A percentile compares a stretch with the other conserved stretches of the same genome.
Evolutionary conservation across 2,329 filamentous ascomycete species (phyloP).

Genomic region (Ophiostoma piceae): DNA sequence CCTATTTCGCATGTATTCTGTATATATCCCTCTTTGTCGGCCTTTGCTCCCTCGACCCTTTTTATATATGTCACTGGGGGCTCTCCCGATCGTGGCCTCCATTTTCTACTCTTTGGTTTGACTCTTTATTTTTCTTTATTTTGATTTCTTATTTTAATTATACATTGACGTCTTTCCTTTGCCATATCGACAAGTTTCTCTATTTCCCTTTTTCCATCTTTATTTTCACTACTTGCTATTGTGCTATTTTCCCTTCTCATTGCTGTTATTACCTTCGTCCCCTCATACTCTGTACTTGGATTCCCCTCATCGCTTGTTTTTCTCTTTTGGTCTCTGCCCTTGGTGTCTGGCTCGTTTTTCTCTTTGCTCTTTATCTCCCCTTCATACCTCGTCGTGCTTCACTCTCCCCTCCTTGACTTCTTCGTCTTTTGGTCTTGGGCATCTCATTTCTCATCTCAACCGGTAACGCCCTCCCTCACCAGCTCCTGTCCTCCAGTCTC

Average conservation of each 20-base stretch:
- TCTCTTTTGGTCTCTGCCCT: slow-evolving; percentile 12
- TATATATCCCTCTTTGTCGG: slow-evolving; percentile 4
- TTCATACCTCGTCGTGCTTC: background rate
- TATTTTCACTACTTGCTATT: background rate
- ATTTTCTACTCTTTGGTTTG: background rate
- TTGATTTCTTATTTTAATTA: background rate
- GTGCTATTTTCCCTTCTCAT: slow-evolving; percentile 6
- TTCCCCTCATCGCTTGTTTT: slow-evolving; percentile 17
- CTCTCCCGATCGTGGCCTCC: slow-evolving; percentile 5
- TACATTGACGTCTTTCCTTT: background rate
- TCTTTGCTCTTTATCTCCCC: background rate
- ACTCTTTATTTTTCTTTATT: background rate
- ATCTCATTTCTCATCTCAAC: background rate
- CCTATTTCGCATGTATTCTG: background rate
- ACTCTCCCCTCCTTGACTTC: background rate
- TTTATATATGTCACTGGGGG: slow-evolving; percentile 4
- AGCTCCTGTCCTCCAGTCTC: too few species aligned
- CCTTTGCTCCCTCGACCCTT: background rate
- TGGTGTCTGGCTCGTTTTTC: background rate
- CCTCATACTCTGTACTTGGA: slow-evolving; percentile 13
- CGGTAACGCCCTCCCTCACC: background rate
- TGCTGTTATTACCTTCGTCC: slow-evolving; percentile 12
- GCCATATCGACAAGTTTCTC: slow-evolving; percentile 2
- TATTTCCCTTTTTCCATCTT: slow-evolving; percentile 15
- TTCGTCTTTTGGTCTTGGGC: background rate